Evolutionary conservation across 83 land plant genomes (phyloP).

Genomic region (Thuja plicata): DNA sequence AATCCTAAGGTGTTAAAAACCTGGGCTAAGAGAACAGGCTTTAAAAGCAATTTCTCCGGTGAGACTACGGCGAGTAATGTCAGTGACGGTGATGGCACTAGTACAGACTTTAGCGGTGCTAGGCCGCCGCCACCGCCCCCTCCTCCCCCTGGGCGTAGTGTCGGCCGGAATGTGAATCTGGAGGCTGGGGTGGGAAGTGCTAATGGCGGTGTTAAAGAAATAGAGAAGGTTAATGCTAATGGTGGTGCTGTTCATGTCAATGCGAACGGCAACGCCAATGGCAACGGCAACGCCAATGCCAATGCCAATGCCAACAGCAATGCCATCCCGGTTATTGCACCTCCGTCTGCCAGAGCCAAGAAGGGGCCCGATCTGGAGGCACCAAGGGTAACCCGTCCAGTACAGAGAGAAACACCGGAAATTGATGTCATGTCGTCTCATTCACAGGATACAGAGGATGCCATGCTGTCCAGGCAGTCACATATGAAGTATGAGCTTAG

Average conservation of each 20-base stretch:
- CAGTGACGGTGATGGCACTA: conserved; percentile 20
- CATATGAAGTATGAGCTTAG: conserved; percentile 70
- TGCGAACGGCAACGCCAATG: conserved; percentile 14
- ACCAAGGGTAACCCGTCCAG: background rate
- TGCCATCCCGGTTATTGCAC: conserved; percentile 6
- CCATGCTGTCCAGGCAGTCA: conserved; percentile 26
- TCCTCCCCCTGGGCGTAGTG: background rate
- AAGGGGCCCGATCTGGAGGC: conserved; percentile 7
- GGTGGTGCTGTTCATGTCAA: conserved; percentile 19
- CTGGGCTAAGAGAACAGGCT: conserved; percentile 95
- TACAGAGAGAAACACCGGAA: conserved; percentile 31
- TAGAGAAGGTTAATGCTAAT: background rate
- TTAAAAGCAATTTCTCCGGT: conserved; percentile 56
- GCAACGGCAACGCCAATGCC: conserved; percentile 12
- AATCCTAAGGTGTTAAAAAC: conserved; percentile 70
- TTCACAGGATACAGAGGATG: conserved; percentile 48
- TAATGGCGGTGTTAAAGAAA: conserved; percentile 12
- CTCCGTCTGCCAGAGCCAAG: conserved; percentile 13
- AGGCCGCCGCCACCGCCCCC: background rate
- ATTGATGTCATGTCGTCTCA: conserved; percentile 47
- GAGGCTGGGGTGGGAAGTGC: background rate
- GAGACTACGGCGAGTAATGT: conserved; percentile 31
- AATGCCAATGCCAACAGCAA: conserved; percentile 20
- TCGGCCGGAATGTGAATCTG: background rate
- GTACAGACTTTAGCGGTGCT: conserved; percentile 14